Conservation (phyloP, 2,329 filamentous ascomycete species). For the Sclerotiophoma versabilis region DNA sequence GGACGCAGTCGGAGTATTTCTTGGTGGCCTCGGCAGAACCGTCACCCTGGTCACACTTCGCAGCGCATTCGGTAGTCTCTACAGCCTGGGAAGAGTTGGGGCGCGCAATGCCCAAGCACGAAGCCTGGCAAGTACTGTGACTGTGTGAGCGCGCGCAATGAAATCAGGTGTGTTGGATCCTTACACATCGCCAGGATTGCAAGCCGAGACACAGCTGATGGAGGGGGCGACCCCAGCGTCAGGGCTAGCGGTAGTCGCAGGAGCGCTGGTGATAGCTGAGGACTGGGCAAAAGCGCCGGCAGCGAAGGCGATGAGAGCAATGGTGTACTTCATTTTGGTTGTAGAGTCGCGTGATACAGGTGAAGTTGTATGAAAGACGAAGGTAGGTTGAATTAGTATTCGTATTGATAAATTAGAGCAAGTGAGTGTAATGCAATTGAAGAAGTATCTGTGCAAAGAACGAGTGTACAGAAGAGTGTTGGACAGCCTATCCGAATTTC, state of each 20-base stretch:
- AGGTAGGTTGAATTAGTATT: conserved; percentile 8
- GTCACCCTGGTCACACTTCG: conserved; percentile 61
- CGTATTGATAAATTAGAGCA: conserved; percentile 6
- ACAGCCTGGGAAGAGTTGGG: conserved; percentile 59
- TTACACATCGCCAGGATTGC: conserved; percentile 55
- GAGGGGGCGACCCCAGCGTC: conserved; percentile 32
- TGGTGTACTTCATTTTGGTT: conserved; percentile 54
- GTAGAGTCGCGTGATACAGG: conserved; percentile 12
- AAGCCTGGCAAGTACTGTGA: conserved; percentile 54
- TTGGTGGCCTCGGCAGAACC: conserved; percentile 56
- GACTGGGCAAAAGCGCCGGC: conserved; percentile 55
- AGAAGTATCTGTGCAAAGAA: conserved; percentile 14
- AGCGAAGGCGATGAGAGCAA: conserved; percentile 55
- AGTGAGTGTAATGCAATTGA: conserved; percentile 14
- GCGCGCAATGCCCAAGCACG: conserved; percentile 60
- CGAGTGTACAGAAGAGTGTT: conserved; percentile 17
- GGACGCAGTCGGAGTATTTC: conserved; percentile 57
- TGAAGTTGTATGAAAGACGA: neutral
- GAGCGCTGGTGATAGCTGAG: conserved; percentile 45
- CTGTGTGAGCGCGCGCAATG: conserved; percentile 2
- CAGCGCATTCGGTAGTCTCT: conserved; percentile 60
- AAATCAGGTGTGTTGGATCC: neutral
- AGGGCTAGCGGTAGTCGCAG: conserved; percentile 40
- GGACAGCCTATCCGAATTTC: neutral
- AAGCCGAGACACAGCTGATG: conserved; percentile 48